phyloP scores from a whole-genome alignment of 192 early-diverging fungal genomes.

The Backusella psychrophila region DNA sequence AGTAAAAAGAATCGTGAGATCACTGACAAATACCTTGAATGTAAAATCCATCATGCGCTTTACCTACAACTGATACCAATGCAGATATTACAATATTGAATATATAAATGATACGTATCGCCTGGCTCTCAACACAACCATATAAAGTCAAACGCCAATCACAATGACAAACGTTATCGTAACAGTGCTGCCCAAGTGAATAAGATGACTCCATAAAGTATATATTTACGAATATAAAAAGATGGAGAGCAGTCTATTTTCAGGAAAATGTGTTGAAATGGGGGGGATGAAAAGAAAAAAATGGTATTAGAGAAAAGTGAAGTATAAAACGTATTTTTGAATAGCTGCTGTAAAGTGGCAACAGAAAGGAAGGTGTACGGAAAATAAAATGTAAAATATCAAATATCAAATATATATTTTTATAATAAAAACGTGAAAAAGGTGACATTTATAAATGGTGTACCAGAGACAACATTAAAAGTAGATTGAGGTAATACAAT shows the following conservation, averaged over 20 bases:
- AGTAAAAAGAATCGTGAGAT: background rate
- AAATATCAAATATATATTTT: no score
- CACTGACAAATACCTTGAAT: background rate
- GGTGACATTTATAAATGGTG: no score
- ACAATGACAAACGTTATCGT: background rate
- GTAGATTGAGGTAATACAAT: no score
- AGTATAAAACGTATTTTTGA: no score
- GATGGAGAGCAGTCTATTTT: background rate
- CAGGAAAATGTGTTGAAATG: background rate
- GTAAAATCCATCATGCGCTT: background rate
- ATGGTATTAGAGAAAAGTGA: no score
- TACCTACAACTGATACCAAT: background rate
- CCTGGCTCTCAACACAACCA: background rate
- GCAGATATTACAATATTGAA: background rate
- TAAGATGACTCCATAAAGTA: background rate
- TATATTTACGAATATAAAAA: background rate
- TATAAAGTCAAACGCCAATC: background rate
- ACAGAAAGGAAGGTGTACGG: no score
- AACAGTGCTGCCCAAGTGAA: background rate
- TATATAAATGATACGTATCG: background rate
- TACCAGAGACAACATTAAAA: no score
- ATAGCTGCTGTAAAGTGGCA: no score
- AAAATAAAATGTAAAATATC: no score
- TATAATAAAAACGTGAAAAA: no score
- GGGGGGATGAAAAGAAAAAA: no score